phyloP scores from a whole-genome alignment of 805 yeast genomes.

The Zygoascus bituminiphila region DNA sequence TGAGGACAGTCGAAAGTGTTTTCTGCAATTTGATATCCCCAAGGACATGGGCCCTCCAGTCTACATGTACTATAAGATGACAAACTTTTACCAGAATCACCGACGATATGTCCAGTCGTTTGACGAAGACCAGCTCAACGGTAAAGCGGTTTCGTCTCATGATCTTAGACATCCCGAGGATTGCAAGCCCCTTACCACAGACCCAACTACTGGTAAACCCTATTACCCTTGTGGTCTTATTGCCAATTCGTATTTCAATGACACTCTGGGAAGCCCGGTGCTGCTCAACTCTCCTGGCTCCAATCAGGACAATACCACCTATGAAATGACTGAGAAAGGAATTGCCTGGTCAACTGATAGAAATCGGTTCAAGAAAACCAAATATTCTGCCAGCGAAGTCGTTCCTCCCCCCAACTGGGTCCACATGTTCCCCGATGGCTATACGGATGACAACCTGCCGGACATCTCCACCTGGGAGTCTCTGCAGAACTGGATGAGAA shows the following conservation, averaged over 20 bases:
- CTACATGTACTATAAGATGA: conserved; percentile 73
- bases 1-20: conserved; percentile 41
- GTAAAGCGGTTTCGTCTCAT: conserved; percentile 51
- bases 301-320: conserved; percentile 25
- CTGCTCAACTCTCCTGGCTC: conserved; percentile 26
- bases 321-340: conserved; percentile 42
- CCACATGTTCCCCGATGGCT: conserved; percentile 73
- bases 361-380: conserved; percentile 61
- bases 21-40: conserved; percentile 65
- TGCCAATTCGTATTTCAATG: conserved; percentile 89
- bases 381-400: conserved; percentile 57
- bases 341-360: conserved; percentile 85
- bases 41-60: conserved; percentile 60
- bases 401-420: conserved; percentile 96
- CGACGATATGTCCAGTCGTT: conserved; percentile 83
- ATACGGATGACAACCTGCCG: conserved; percentile 74
- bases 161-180: conserved; percentile 41
- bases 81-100: conserved; percentile 91
- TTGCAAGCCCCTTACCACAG: conserved; percentile 57
- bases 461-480: conserved; percentile 70
- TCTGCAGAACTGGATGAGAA: conserved; percentile 96
- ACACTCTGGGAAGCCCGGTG: conserved; percentile 56
- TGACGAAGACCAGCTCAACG: conserved; percentile 74
- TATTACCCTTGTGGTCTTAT: conserved; percentile 93
- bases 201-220: conserved; percentile 43